Evolutionary conservation across 495 filamentous ascomycete genomes (phyloP), one percentile per base, ranked within the genome.

Genomic region (Sordaria brevicollis): DNA sequence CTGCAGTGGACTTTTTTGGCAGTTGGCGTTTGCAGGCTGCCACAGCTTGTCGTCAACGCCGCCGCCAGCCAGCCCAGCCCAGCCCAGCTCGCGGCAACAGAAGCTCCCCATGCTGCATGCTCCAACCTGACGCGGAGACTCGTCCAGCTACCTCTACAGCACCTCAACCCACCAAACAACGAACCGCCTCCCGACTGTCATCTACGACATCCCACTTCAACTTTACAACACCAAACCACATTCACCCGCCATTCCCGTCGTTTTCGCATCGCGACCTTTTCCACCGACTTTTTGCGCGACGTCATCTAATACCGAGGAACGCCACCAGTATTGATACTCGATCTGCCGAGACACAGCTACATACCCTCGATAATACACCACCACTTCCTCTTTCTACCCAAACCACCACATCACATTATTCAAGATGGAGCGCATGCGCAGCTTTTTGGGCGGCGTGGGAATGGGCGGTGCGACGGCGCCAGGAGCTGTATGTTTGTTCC

Each of bases 391-490:
- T 19, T 37, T 65, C 21, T 35, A 57, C 33, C 65, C 21, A 17
- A 57, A 36, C 65, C 21, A 17, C 37, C 69, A 37, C 29, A 21
- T 8, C 34, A 69, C 19, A 17, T 21, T 8, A 35, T 15, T 62
- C 21, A 79, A 73, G 35, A 97, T 97, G 93, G 93, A 97, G 78
- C 91, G 93, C 75, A 88, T 96, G 76, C 90, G 90, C 77, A 85
- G 90, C 75, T 90, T 97, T 89, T 85, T 97, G 72, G 91, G 90
- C 76, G 90, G 91, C 75, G 88, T 96, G 88, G 89, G 89, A 75
- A 88, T 91, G 76, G 87, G 87, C 69, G 84, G 49, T 62, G 49
- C 49, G 25, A 62, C 86, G 74, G 86, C 88, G 70, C 90, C 92
- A 36, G 91, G 90, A 83, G 86, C 91, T 80, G 93, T 96, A 88